These are phyloP conservation scores for Pseudogymnoascus sp. DNA, from an alignment of 2,329 filamentous ascomycete species.

Conservation along the genomic window DNA sequence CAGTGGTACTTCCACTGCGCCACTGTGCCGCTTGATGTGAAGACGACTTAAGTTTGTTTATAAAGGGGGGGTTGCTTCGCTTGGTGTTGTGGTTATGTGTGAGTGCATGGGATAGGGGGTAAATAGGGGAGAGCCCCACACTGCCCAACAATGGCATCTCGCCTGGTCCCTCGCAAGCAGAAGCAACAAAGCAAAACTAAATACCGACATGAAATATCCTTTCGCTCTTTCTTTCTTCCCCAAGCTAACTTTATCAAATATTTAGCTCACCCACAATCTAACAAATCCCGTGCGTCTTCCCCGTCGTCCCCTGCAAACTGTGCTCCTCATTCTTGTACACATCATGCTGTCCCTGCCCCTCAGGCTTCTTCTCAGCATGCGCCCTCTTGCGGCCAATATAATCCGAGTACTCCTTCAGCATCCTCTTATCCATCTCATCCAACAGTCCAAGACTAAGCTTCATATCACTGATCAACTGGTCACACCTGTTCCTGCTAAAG, in stretches of 20 bases:
- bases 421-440: slow-evolving; percentile 63
- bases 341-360: slow-evolving; percentile 24
- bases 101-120: background rate
- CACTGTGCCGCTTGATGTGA: background rate
- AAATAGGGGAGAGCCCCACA: background rate
- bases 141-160: background rate
- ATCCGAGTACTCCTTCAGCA: slow-evolving; percentile 59
- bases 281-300: slow-evolving; percentile 84
- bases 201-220: background rate
- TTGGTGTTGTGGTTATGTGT: background rate
- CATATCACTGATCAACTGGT: slow-evolving; percentile 69
- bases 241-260: background rate
- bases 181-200: background rate
- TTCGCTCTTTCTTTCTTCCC: background rate
- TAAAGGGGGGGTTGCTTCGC: background rate
- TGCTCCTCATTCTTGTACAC: slow-evolving; percentile 68
- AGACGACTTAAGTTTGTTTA: background rate
- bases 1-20: slow-evolving; percentile 2
- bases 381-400: slow-evolving; percentile 41
- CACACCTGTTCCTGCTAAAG: slow-evolving; percentile 75
- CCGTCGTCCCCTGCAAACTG: slow-evolving; percentile 79
- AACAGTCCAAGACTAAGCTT: slow-evolving; percentile 67
- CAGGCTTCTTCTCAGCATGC: background rate
- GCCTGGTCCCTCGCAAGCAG: background rate
- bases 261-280: slow-evolving; percentile 29